These are phyloP conservation scores for Sordaria brevicollis DNA, from an alignment of 495 filamentous ascomycete species.

Conservation along the genomic window DNA sequence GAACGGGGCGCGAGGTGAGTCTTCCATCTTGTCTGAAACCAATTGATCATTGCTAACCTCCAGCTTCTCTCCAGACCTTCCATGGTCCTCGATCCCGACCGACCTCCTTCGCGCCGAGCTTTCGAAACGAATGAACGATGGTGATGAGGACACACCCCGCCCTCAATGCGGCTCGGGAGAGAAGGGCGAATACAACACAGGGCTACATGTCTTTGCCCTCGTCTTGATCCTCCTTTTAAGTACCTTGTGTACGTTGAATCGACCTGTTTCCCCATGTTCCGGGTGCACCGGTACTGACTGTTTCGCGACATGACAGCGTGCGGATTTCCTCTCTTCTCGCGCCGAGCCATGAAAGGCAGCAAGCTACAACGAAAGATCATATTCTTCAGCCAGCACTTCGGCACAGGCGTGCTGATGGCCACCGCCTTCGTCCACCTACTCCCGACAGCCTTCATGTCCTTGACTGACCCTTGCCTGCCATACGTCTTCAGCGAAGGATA, in stretches of 20 bases:
- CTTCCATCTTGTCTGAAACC: not conserved
- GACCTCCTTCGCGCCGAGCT: constrained; percentile 42
- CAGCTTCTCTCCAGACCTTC: constrained; percentile 7
- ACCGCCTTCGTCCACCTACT: constrained; percentile 85
- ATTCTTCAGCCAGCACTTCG: constrained; percentile 74
- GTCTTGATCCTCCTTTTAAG: constrained; percentile 64
- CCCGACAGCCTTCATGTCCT: constrained; percentile 70
- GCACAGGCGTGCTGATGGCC: constrained; percentile 76
- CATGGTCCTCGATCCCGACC: constrained; percentile 41
- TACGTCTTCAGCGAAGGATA: constrained; percentile 62
- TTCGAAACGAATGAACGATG: constrained; percentile 30
- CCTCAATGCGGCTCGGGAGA: constrained; percentile 54
- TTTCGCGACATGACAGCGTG: constrained; percentile 33
- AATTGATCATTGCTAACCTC: constrained; percentile 1
- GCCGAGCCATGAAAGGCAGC: constrained; percentile 33
- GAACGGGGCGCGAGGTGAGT: constrained; percentile 8
- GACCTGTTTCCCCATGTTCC: not conserved
- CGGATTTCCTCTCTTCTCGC: constrained; percentile 47
- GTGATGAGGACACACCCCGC: constrained; percentile 22
- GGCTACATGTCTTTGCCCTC: constrained; percentile 65
- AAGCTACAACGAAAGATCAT: constrained; percentile 41
- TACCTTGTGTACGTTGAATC: constrained; percentile 48
- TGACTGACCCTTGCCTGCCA: constrained; percentile 74
- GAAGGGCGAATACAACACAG: constrained; percentile 51
- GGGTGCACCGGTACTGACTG: not conserved